Base-by-base conservation (phyloP, 164 flowering plant species). In the Umbilicus rupestris region DNA sequence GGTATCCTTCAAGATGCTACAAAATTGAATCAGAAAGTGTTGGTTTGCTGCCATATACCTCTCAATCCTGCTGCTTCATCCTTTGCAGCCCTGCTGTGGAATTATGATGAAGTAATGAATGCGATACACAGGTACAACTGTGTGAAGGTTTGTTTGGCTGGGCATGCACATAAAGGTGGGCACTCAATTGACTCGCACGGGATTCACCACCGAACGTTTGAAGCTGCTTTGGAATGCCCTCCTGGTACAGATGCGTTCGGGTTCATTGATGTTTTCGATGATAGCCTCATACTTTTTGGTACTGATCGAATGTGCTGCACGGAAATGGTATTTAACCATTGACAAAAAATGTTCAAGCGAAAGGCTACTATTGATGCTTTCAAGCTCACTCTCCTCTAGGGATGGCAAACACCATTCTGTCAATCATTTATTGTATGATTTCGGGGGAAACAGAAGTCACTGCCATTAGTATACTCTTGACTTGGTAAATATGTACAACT, bases 151-250 rank as follows among this genome's bases (percentile, higher is more conserved):
- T 93, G 98, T 78, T 15, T 92, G 17, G 84, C 88, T 44, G 97
- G 98, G 44, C 98, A 93, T 72, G 94, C 83, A 75, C 98, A 93
- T 66, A 82, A 79, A 73, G 98, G 97, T 14, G 98, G 98, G 15
- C 71, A 84, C 72, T 80, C 84, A 0, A 66, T 93, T 65, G 98
- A 93, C 75, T 77, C 88, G 37, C 81, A 85, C 66, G 96, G 98
- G 55, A 69, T 93, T 17, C 97, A 93, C 70, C 98, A 93, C 68
- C 83, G 87, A 52, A 86, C 84, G 19, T 76, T 93, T 68, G 98
- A 93, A 82, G 98, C 98, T 52, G 97, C 97, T 28, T 79, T 93
- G 1, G 97, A 92, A 70, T 92, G 97, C 60, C 94, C 97, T 55
- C 92, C 97, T 9, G 96, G 87, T 7, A 78, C 88, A 15, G 78